A percentile compares a stretch with the other conserved stretches of the same genome.
phyloP scores from a whole-genome alignment of 129 eudicot genomes.

The Logfia minima region DNA sequence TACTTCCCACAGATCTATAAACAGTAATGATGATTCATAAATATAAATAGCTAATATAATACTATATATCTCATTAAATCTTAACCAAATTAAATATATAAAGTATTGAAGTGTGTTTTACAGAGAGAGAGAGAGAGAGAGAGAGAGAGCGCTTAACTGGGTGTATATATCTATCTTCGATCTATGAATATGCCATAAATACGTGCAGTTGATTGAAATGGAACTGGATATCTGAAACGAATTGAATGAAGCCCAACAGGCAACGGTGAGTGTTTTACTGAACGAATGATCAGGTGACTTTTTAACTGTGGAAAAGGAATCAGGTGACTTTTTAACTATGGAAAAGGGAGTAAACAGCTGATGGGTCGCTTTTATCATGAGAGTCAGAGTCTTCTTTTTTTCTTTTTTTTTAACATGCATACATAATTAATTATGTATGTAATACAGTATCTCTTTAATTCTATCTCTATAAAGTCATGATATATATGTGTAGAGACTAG shows the following conservation, averaged over 20 bases:
- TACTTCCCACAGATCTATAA: slow-evolving; percentile 22
- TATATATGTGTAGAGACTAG: not conserved
- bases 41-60: not conserved
- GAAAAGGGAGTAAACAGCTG: slow-evolving; percentile 38
- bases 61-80: slow-evolving; percentile 11
- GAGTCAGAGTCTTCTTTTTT: slow-evolving; percentile 53
- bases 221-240: slow-evolving; percentile 20
- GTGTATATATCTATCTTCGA: not conserved
- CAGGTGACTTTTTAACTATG: slow-evolving; percentile 39
- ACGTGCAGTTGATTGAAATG: slow-evolving; percentile 19
- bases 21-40: too few relatives aligned
- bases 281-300: slow-evolving; percentile 36
- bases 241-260: slow-evolving; percentile 14
- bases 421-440: not conserved
- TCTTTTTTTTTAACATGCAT: not conserved
- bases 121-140: not conserved
- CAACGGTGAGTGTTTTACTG: slow-evolving; percentile 21
- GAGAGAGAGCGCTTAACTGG: slow-evolving; percentile 35
- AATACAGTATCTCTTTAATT: not conserved
- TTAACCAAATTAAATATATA: slow-evolving; percentile 1
- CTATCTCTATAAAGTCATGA: not conserved
- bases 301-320: slow-evolving; percentile 33
- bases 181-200: not conserved
- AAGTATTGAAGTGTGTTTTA: not conserved
- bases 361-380: slow-evolving; percentile 75